Base-by-base conservation (phyloP, 139 green algal species). In the Pleodorina starrii region DNA sequence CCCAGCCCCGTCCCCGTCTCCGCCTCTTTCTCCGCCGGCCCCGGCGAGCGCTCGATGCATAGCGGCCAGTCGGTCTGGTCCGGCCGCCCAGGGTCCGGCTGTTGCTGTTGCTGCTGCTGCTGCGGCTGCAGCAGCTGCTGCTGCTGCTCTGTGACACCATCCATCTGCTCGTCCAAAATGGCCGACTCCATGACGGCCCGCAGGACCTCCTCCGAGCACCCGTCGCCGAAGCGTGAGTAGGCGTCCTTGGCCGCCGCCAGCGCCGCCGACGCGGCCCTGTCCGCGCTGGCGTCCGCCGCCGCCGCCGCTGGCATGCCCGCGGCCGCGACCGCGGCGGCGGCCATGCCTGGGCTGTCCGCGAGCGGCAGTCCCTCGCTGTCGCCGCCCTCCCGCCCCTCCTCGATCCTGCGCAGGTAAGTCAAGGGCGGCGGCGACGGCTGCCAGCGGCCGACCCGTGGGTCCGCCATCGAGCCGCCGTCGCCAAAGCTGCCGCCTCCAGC, bases 141-240 rank as follows among this genome's bases (percentile, higher is more conserved):
- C 32, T 50, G 38, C 17, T 63, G 60, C 60, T 88, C 82, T 32
- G 82, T 88, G 10, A 79, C 82, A 5, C 66, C 82, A 32, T 88
- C 82, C 82, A 88, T 88, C 66, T 88, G 82, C 44, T 80, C 44
- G 46, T 88, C 82, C 82, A 88, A 35, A 36, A 89, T 82, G 1
- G 84, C 84, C 23, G 84, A 89, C 38, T 54, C 48, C 36, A 89
- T 54, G 17, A 44, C 84, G 35, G 51, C 84, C 36, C 63, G 43
- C 69, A 89, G 48, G 21, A 89, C 84, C 36, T 60, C 84, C 1
- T 43, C 48, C 23, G 59, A 12, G 71, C 84, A 89, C 4, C 27
- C 5, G 48, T 89, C 69, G 14, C 84, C 84, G 36, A 89, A 89
- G 9, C 69, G 69, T 0, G 84, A 74, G 9, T 81, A 42, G 40